Evolutionary conservation across 2,329 filamentous ascomycete genomes (phyloP).

Genomic region (Aureobasidium leucospermi): DNA sequence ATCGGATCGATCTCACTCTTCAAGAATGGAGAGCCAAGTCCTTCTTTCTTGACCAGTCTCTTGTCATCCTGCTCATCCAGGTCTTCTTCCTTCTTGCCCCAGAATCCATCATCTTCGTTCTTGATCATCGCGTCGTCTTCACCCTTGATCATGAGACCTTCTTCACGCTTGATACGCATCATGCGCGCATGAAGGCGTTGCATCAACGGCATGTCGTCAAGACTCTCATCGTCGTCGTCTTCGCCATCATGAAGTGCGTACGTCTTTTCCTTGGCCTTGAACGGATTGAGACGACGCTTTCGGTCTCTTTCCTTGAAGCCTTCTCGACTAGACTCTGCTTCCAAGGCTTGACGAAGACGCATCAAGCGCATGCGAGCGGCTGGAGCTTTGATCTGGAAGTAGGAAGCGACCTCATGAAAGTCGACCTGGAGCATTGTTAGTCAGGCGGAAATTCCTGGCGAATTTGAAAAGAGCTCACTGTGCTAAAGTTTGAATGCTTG

Average conservation of each 20-base stretch:
- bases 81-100: not conserved
- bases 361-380: constrained; percentile 18
- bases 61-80: not conserved
- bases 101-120: not conserved
- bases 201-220: constrained; percentile 11
- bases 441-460: not conserved
- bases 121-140: not conserved
- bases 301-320: not conserved
- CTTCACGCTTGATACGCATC: constrained; percentile 10
- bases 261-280: constrained; percentile 10
- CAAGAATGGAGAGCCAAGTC: not conserved
- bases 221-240: constrained; percentile 5
- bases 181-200: not conserved
- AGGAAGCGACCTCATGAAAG: constrained; percentile 15
- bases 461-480: not conserved
- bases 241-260: not conserved
- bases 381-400: constrained; percentile 16
- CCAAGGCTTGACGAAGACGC: constrained; percentile 12
- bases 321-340: constrained; percentile 8
- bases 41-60: not conserved
- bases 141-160: constrained; percentile 3
- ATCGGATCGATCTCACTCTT: not conserved
- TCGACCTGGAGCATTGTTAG: constrained; percentile 4
- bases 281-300: constrained; percentile 4
- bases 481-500: constrained; percentile 13